Evolutionary conservation across 2,329 filamentous ascomycete species (phyloP), one percentile per base, ranked within the genome.

Genomic region (Chalaropsis thielavioides): DNA sequence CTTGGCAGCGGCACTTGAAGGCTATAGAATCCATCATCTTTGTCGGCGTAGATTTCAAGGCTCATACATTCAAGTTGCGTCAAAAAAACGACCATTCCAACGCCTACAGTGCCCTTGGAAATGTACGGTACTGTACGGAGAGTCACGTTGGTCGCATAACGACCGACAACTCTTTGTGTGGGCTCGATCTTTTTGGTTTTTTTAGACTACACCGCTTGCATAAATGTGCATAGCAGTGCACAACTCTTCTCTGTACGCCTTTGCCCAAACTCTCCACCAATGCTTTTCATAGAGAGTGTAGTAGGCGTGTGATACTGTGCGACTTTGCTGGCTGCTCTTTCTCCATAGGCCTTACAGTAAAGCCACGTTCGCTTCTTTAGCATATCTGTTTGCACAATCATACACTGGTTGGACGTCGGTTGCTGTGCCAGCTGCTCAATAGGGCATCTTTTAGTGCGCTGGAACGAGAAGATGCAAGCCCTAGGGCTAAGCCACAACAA

Each of bases 211-310:
- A 38, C 54, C 27, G 24, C 54, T 38, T 58, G 54, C 17, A 35
- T n/a, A 27, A 58, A n/a, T n/a, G n/a, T n/a, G n/a, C n/a, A 24
- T 22, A 22, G 51, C 51, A 56, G 31, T 31, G 51, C 31, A 35
- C 22, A 56, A 6, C 19, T 51, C 22, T 51, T 51, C 11, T 51
- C 19, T 58, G 54, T 38, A 58, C 24, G 24, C 15, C 54, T 58
- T 17, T 19, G 27, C 54, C 54, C 10, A 58, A 58, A 58, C 54
- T 58, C 54, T 58, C 54, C 54, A 58, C 54, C 54, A 38, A 58
- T 58, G 31, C 31, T 58, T 38, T 58, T 8, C 17, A n/a, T 19
- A 24, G 43, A 46, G 15, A 46, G 43, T 8, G 43, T 17, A n/a
- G 8, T 1, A 38, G 35, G 35, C 35, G 10, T 38, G 35, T 38